Evolutionary conservation across 2,329 filamentous ascomycete species (phyloP).

Genomic region (Colletotrichum tofieldiae): DNA sequence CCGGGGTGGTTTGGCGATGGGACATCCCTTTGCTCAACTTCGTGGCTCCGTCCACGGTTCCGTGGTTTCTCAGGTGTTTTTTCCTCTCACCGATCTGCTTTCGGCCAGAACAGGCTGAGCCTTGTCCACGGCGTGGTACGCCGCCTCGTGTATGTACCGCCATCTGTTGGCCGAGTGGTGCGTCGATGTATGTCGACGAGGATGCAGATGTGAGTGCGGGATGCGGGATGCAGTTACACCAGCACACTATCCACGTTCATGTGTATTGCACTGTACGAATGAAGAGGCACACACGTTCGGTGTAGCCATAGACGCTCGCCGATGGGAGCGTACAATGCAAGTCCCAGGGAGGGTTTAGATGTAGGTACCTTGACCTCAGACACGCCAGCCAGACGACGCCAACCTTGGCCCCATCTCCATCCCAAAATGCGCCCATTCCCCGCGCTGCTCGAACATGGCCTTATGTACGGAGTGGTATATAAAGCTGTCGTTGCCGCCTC

Average conservation of each 20-base stretch:
- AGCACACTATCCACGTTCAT: conserved; percentile 2
- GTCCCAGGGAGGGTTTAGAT: conserved; percentile 28
- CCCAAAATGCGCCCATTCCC: conserved; percentile 32
- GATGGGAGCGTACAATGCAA: conserved; percentile 18
- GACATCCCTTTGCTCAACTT: not conserved
- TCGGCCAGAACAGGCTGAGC: not conserved
- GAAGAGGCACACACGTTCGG: conserved; percentile 11
- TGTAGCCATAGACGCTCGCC: conserved; percentile 23
- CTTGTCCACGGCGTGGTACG: conserved; percentile 8
- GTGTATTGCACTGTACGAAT: conserved; percentile 5
- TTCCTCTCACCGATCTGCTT: conserved; percentile 22
- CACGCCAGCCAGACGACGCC: conserved; percentile 29
- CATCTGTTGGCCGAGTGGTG: conserved; percentile 29
- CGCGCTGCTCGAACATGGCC: conserved; percentile 26
- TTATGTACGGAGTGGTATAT: conserved; percentile 24
- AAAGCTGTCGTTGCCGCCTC: conserved; percentile 17
- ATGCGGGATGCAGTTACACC: conserved; percentile 31
- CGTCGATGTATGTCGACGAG: conserved; percentile 23
- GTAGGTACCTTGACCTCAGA: conserved; percentile 40
- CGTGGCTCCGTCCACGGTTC: conserved; percentile 3
- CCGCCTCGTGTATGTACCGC: conserved; percentile 33
- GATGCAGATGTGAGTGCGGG: conserved; percentile 24
- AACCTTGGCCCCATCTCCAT: conserved; percentile 28
- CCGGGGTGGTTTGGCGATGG: not conserved
- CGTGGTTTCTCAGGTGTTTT: conserved; percentile 13